phyloP scores from a whole-genome alignment of 768 basidiomycete genomes.

The Leccinum aurantiacum region DNA sequence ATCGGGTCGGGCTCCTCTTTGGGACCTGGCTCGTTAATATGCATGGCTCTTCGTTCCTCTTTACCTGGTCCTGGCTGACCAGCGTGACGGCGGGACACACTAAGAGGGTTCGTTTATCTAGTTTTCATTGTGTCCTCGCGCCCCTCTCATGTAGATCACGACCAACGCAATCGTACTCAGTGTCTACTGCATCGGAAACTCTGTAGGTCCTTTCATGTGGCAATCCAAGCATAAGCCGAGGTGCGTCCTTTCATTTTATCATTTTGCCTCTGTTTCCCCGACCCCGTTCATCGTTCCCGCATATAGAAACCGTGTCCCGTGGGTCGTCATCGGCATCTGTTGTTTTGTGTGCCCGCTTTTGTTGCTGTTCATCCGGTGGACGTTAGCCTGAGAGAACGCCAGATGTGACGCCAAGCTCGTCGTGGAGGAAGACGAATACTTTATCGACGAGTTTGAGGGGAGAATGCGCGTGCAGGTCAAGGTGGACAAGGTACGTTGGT shows the following conservation, averaged over 20 bases:
- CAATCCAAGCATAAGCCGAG: slow-evolving; percentile 63
- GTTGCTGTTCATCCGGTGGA: too few relatives aligned
- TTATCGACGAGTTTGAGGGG: slow-evolving; percentile 51
- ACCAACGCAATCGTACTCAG: slow-evolving; percentile 71
- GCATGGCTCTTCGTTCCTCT: slow-evolving; percentile 41
- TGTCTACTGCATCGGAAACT: slow-evolving; percentile 67
- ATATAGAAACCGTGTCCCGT: too few relatives aligned
- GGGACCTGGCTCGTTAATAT: slow-evolving; percentile 39
- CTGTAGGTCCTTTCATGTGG: slow-evolving; percentile 80
- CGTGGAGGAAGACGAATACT: slow-evolving; percentile 42
- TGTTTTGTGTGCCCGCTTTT: too few relatives aligned
- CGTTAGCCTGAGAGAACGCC: slow-evolving; percentile 45
- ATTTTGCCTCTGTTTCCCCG: too few relatives aligned
- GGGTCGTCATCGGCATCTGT: slow-evolving; percentile 23
- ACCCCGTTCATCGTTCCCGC: too few relatives aligned
- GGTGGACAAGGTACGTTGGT: slow-evolving; percentile 57
- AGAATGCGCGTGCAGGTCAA: slow-evolving; percentile 52
- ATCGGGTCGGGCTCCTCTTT: slow-evolving; percentile 66
- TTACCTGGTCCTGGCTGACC: slow-evolving; percentile 64
- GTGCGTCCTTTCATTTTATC: slow-evolving; percentile 32
- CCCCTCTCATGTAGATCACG: slow-evolving; percentile 17
- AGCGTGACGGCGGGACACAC: slow-evolving; percentile 70
- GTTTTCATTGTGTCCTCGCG: neutral
- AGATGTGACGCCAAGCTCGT: slow-evolving; percentile 61
- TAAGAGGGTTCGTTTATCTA: slow-evolving; percentile 40